These are phyloP conservation scores for Heimioporus sp. DNA, from an alignment of 768 basidiomycete genomes.

Conservation along the genomic window DNA sequence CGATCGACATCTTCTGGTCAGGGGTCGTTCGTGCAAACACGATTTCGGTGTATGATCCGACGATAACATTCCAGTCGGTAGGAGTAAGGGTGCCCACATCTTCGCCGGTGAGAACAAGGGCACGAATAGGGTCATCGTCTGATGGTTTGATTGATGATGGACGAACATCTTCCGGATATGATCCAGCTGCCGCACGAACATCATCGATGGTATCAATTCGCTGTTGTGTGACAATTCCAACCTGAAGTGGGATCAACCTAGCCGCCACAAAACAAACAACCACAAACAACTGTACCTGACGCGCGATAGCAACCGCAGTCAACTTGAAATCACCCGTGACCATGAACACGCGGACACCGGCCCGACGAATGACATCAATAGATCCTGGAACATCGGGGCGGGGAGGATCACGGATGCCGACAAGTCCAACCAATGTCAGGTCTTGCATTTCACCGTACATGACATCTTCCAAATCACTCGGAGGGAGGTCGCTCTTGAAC, in stretches of 20 bases:
- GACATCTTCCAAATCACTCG: constrained; percentile 36
- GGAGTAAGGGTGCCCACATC: constrained; percentile 38
- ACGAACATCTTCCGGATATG: constrained; percentile 13
- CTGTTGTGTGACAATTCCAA: constrained; percentile 41
- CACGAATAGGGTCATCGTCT: constrained; percentile 35
- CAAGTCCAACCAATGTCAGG: constrained; percentile 49
- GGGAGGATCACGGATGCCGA: constrained; percentile 57
- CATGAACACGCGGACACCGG: constrained; percentile 56
- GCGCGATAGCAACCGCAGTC: constrained; percentile 51
- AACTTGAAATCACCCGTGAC: constrained; percentile 56
- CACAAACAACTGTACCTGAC: constrained; percentile 34
- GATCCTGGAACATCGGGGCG: constrained; percentile 47
- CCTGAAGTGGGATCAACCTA: constrained; percentile 25
- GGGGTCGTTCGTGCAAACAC: constrained; percentile 56
- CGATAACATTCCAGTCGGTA: constrained; percentile 39
- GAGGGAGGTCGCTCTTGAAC: constrained; percentile 27
- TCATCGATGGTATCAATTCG: constrained; percentile 34
- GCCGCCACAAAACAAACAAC: background rate
- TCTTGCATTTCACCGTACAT: constrained; percentile 36
- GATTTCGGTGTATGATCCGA: constrained; percentile 40
- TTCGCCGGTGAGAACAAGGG: constrained; percentile 45
- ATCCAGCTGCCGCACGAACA: constrained; percentile 20
- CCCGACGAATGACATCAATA: constrained; percentile 44
- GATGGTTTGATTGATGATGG: constrained; percentile 33
- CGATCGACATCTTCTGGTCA: constrained; percentile 57